Conservation (phyloP, 768 basidiomycete species). For the Podaxis sp. region DNA sequence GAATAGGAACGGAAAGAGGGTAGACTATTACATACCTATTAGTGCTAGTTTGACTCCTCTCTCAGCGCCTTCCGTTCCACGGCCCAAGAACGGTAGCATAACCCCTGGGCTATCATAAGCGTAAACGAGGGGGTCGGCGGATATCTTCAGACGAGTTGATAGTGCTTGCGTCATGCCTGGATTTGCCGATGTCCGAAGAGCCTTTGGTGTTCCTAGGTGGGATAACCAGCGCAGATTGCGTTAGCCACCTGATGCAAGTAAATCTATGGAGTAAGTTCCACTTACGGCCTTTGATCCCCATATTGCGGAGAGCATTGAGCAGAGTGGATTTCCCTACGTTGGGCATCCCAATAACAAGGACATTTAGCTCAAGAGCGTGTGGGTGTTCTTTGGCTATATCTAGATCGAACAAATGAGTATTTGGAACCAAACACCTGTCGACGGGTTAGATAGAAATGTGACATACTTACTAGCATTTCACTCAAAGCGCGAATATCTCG, state of each 20-base stretch:
- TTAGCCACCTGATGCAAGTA: conserved; percentile 5
- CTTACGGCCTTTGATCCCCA: conserved; percentile 85
- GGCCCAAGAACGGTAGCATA: conserved; percentile 93
- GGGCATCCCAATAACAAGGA: conserved; percentile 97
- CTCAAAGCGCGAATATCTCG: conserved; percentile 62
- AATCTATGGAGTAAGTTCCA: conserved; percentile 17
- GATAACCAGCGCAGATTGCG: conserved; percentile 8
- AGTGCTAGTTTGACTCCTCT: conserved; percentile 89
- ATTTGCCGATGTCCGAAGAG: conserved; percentile 81
- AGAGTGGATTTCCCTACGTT: conserved; percentile 97
- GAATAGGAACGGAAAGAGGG: conserved; percentile 12
- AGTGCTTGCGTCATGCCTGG: conserved; percentile 89
- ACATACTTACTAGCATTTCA: conserved; percentile 72
- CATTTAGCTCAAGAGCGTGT: conserved; percentile 74
- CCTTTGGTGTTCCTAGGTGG: conserved; percentile 71
- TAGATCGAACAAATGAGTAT: conserved; percentile 21
- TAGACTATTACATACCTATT: conserved; percentile 63
- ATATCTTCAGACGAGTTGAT: conserved; percentile 86
- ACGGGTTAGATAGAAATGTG: conserved; percentile 17
- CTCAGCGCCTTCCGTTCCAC: conserved; percentile 82
- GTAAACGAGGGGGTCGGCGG: conserved; percentile 77
- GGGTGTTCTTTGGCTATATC: conserved; percentile 68
- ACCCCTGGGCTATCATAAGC: conserved; percentile 96
- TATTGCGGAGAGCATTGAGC: conserved; percentile 82
- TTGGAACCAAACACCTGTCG: conserved; percentile 2